These are phyloP conservation scores for Arthrobotrys entomopaga DNA, from an alignment of 2,329 filamentous ascomycete species.

Conservation along the genomic window DNA sequence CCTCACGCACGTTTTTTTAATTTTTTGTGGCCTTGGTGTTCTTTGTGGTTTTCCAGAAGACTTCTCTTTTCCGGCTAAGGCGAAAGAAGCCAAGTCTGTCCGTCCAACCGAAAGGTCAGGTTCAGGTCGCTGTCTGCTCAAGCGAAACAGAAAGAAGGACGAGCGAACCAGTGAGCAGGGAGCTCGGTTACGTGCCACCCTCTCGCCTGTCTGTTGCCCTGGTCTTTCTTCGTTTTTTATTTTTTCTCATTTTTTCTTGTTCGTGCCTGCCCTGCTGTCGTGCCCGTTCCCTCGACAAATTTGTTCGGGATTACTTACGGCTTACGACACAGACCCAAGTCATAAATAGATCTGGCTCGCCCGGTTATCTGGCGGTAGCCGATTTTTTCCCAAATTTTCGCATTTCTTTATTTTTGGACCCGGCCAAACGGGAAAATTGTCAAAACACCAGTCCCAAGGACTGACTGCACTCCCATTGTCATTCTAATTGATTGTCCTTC, in stretches of 20 bases:
- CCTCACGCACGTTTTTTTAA: conserved; percentile 4
- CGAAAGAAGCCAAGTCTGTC: conserved; percentile 54
- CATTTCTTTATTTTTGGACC: conserved; percentile 56
- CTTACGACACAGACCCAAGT: conserved; percentile 53
- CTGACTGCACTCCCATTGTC: conserved; percentile 11
- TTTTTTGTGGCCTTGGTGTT: conserved; percentile 18
- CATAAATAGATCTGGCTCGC: conserved; percentile 56
- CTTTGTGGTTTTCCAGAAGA: conserved; percentile 50
- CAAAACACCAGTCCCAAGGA: conserved; percentile 29
- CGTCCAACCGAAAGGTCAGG: conserved; percentile 52
- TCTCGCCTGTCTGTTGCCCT: conserved; percentile 54
- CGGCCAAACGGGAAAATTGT: conserved; percentile 45
- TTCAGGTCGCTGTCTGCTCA: conserved; percentile 45
- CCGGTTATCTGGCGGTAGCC: conserved; percentile 55
- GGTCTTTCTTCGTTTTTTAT: conserved; percentile 44
- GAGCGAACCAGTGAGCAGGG: conserved; percentile 54
- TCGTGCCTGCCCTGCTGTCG: conserved; percentile 38
- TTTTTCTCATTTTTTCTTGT: conserved; percentile 44
- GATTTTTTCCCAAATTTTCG: conserved; percentile 49
- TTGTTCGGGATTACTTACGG: conserved; percentile 55
- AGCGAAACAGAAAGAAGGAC: conserved; percentile 52
- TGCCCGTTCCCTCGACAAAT: conserved; percentile 49
- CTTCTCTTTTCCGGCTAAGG: conserved; percentile 52
- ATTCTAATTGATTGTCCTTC: background rate
- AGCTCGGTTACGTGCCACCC: conserved; percentile 56